phyloP scores from a whole-genome alignment of 208 protist species.

The Wallacemonas sp. region DNA sequence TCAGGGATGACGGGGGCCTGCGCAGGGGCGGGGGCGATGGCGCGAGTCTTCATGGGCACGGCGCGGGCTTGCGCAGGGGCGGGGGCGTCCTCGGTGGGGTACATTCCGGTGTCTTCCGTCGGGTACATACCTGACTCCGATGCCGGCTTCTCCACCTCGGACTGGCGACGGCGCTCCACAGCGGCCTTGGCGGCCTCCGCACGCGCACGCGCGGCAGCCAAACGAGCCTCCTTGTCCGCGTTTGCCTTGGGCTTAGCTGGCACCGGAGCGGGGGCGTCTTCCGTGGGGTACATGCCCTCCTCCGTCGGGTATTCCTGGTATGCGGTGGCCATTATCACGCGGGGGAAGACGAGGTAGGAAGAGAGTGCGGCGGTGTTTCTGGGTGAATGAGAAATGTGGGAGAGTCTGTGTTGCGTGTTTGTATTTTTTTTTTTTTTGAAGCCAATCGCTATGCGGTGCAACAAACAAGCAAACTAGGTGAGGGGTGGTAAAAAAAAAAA shows the following conservation, averaged over 20 bases:
- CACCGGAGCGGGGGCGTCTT: neutral
- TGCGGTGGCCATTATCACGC: neutral
- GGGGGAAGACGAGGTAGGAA: no score
- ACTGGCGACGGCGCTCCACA: conserved; percentile 30
- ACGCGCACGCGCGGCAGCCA: conserved; percentile 28
- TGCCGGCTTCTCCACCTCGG: neutral
- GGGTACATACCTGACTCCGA: conserved; percentile 1
- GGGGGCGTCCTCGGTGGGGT: conserved; percentile 15
- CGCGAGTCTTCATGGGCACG: no score
- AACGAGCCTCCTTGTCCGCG: conserved; percentile 14
- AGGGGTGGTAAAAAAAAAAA: neutral
- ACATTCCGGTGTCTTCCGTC: conserved; percentile 2
- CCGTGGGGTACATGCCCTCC: conserved; percentile 12
- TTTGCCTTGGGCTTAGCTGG: conserved; percentile 3
- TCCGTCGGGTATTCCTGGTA: conserved; percentile 17
- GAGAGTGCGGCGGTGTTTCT: no score
- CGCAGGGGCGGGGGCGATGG: neutral
- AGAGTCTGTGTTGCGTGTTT: conserved; percentile 2
- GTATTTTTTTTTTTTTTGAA: no score
- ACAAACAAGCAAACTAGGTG: neutral
- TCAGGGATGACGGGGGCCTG: conserved; percentile 4
- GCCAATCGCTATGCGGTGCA: neutral
- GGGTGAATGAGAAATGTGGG: conserved; percentile 5
- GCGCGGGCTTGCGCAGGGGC: no score
- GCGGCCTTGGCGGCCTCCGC: conserved; percentile 30